Evolutionary conservation across 768 basidiomycete genomes (phyloP).

Genomic region (Artomyces pyxidatus): DNA sequence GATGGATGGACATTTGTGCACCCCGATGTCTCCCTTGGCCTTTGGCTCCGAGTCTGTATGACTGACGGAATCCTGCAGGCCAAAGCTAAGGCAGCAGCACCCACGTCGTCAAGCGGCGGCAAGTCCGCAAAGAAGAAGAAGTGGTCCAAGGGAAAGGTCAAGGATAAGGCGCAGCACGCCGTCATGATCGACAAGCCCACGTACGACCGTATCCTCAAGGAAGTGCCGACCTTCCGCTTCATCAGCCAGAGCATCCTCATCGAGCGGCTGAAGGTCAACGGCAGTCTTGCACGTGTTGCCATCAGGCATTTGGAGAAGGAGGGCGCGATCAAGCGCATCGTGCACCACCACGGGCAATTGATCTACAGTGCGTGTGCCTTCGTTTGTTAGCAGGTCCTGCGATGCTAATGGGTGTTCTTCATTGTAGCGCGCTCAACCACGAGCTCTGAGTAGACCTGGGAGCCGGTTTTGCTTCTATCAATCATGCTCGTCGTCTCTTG

Average conservation of each 20-base stretch:
- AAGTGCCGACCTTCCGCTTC: slow-evolving; percentile 98
- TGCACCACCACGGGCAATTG: slow-evolving; percentile 90
- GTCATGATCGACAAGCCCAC: slow-evolving; percentile 91
- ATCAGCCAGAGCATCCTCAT: slow-evolving; percentile 98
- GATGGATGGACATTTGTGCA: slow-evolving; percentile 20
- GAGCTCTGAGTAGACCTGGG: slow-evolving; percentile 12
- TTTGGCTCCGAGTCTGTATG: not conserved
- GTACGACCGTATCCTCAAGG: slow-evolving; percentile 93
- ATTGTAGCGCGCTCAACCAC: slow-evolving; percentile 14
- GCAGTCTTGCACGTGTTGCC: slow-evolving; percentile 84
- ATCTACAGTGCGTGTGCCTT: slow-evolving; percentile 77
- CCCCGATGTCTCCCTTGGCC: slow-evolving; percentile 19
- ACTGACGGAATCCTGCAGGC: slow-evolving; percentile 16
- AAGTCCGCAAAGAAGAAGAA: slow-evolving; percentile 99
- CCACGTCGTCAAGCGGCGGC: slow-evolving; percentile 59
- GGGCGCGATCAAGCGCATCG: slow-evolving; percentile 89
- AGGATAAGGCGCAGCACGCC: slow-evolving; percentile 99
- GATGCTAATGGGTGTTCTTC: not conserved
- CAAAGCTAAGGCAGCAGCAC: slow-evolving; percentile 70
- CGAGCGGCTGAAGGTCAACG: slow-evolving; percentile 96
- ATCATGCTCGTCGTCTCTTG: slow-evolving; percentile 4
- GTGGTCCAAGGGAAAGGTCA: slow-evolving; percentile 99
- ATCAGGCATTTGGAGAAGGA: slow-evolving; percentile 92
- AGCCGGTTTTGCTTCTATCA: not conserved
- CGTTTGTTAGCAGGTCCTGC: slow-evolving; percentile 1